Evolutionary conservation across 176 grass and related monocot species (phyloP), one percentile per base, ranked within the genome.

Genomic region (Carex scoparia): DNA sequence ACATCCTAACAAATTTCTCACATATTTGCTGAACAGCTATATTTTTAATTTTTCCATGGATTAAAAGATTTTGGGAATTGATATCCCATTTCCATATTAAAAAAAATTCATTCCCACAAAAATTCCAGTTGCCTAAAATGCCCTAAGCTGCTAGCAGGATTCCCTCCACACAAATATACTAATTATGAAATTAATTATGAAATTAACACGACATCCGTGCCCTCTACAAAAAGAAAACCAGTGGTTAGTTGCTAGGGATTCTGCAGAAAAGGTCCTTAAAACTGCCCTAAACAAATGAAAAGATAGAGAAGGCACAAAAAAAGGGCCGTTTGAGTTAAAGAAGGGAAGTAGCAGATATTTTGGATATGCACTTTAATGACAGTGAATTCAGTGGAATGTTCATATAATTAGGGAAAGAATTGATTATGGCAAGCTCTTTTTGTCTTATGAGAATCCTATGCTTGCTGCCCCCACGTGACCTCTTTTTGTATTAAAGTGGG

Each of bases 401-500:
- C 49, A 32, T 83, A 55, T 55, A 13, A 54, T 35, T 68, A 38
- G 15, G 28, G 14, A 68, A 62, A 85, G 16, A 86, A 81, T 68
- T 56, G 54, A 68, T 68, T 80, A 37, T 53, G 6, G 14, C 19
- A 81, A 61, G 65, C 56, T 46, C 84, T 55, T 85, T 85, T 86
- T 80, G 33, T 75, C 56, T 79, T 86, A 62, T 32, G 46, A 80
- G 85, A 81, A 86, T 86, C 85, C 85, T 55, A 86, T 86, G 85
- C 76, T 86, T 31, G 27, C 69, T 86, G 38, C 19, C 10, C 16
- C 5, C 44, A 19, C 61, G 63, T 27, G 23, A 56, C 53, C 18
- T 66, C 40, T 19, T 12, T 10, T 10, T 23, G 44, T 44, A 16
- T 70, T 44, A 70, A 70, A 70, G 67, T 33, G 67, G 37, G 16